Percentiles rank a stretch among this genome's conserved stretches.
phyloP scores from a whole-genome alignment of 306 rosid genomes.

The Castanea crenata region DNA sequence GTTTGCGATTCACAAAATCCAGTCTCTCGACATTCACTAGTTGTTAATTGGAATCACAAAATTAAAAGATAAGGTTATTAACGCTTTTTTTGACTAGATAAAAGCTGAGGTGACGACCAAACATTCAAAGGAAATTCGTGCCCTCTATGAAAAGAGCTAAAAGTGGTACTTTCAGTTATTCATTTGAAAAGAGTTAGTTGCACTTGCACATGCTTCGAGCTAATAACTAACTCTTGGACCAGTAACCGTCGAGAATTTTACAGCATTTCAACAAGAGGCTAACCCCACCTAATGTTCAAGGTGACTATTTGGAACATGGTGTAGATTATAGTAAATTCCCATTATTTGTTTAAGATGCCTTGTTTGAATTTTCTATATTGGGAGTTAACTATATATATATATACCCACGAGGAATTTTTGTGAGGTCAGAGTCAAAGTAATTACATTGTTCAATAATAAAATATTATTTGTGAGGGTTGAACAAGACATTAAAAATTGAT shows the following conservation, averaged over 20 bases:
- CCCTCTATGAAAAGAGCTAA: not conserved
- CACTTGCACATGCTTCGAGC: slow-evolving; percentile 20
- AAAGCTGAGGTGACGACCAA: slow-evolving; percentile 7
- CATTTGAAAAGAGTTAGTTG: slow-evolving; percentile 1
- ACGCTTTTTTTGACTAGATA: not conserved
- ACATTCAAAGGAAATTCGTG: slow-evolving; percentile 6
- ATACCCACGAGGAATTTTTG: not conserved
- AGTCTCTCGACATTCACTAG: not conserved
- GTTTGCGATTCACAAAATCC: too few relatives aligned
- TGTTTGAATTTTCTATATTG: not conserved
- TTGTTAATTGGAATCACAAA: not conserved
- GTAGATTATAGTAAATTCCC: not conserved
- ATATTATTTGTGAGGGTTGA: too few relatives aligned
- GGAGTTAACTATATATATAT: not conserved
- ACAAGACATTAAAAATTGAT: too few relatives aligned
- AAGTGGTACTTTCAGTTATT: not conserved
- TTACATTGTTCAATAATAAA: too few relatives aligned
- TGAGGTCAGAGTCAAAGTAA: too few relatives aligned
- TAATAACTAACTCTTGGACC: slow-evolving; percentile 7
- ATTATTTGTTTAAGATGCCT: not conserved
- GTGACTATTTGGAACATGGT: not conserved
- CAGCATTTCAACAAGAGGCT: not conserved
- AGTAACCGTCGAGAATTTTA: not conserved
- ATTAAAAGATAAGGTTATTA: not conserved
- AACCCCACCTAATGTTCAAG: slow-evolving; percentile 25